Evolutionary conservation across 371 early-diverging fungal genomes (phyloP), one percentile per base, ranked within the genome.

Genomic region (Batkoa obscura): DNA sequence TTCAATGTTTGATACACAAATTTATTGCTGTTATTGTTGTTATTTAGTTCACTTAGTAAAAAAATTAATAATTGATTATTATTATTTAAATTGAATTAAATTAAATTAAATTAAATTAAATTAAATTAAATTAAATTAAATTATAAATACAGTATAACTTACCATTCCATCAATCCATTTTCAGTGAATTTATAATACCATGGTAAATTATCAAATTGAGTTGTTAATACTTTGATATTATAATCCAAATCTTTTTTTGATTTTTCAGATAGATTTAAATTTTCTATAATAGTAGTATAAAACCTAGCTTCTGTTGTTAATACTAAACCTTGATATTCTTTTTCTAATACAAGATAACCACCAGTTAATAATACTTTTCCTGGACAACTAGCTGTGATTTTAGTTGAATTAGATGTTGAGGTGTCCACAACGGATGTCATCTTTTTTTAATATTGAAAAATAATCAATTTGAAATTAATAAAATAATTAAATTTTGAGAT

Each of bases 271-370:
- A 10, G 56, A 37, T 0, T 71, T 66, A 50, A 87, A n/a, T n/a
- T n/a, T n/a, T n/a, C n/a, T n/a, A n/a, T n/a, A n/a, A n/a, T 75
- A 31, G 72, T 67, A 2, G 86, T 75, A 60, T 85, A 86, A 62
- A 96, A 90, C 23, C 91, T 73, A 3, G 95, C 74, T 45, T 79
- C 74, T 0, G 88, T 81, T 12, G 83, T 86, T 17, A 92, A 70
- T 2, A 93, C 92, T 6, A 90, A 69, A 4, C 95, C 97, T 5
- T 68, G 65, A 67, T 80, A 86, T 6, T 61, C 65, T 39, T 73
- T 80, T 60, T 92, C 91, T 2, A 96, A 74, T 1, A 96, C 91
- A 0, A 94, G 75, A 65, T 96, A 96, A n/a, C 97, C 97, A 43
- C 97, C 97, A 1, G 80, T 70, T 0, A 94, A 47, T 5, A 96